phyloP scores from a whole-genome alignment of 164 flowering plant genomes.

The Nymphaea thermarum region DNA sequence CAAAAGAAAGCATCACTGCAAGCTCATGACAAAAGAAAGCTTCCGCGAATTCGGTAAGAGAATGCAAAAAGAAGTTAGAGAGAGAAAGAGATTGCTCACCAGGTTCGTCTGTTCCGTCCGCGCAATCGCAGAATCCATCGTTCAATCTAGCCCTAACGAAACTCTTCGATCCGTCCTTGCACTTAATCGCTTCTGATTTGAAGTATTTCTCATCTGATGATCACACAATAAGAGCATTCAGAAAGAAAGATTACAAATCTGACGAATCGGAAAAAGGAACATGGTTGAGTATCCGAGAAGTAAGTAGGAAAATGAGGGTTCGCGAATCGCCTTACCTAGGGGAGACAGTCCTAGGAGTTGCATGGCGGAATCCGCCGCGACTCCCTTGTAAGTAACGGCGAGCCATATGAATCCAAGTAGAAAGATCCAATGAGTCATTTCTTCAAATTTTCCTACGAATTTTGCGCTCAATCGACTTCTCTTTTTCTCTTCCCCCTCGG shows the following conservation, averaged over 20 bases:
- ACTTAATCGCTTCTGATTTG: constrained; percentile 40
- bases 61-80: background rate
- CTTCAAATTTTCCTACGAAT: background rate
- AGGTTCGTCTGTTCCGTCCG: constrained; percentile 89
- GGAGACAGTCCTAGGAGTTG: constrained; percentile 52
- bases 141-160: constrained; percentile 62
- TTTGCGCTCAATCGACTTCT: too few relatives aligned
- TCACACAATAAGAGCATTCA: background rate
- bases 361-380: constrained; percentile 9
- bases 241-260: background rate
- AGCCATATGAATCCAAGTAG: background rate
- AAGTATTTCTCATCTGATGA: constrained; percentile 52
- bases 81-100: constrained; percentile 21
- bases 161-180: constrained; percentile 76
- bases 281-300: background rate
- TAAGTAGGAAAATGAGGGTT: background rate
- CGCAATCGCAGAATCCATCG: constrained; percentile 86
- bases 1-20: background rate
- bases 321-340: constrained; percentile 20
- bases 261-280: background rate
- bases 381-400: background rate
- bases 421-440: background rate
- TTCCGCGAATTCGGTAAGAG: too few relatives aligned
- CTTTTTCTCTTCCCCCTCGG: too few relatives aligned
- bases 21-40: background rate